These are phyloP conservation scores for Aspergillus caelatus DNA, from an alignment of 2,329 filamentous ascomycete genomes.

Conservation along the genomic window DNA sequence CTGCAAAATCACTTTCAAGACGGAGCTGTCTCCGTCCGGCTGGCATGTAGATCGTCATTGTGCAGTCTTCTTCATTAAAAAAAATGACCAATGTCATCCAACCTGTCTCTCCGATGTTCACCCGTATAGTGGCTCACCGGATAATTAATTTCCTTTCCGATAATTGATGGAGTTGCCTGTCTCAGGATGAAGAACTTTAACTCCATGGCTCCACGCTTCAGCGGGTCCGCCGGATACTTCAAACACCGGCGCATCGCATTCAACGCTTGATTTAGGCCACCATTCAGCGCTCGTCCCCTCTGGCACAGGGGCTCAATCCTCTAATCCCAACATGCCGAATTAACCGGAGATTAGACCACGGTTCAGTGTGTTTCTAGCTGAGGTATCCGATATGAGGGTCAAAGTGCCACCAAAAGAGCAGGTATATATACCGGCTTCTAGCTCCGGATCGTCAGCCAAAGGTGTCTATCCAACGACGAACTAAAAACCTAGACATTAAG, in stretches of 20 bases:
- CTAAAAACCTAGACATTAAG: not conserved
- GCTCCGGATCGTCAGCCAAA: not conserved
- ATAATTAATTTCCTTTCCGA: conserved; percentile 3
- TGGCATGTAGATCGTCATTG: not conserved
- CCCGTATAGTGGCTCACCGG: conserved; percentile 1
- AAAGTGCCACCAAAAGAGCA: not conserved
- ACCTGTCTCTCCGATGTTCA: not conserved
- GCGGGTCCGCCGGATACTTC: not conserved
- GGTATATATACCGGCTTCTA: conserved; percentile 4
- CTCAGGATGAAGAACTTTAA: conserved; percentile 11
- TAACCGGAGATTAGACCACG: conserved; percentile 1
- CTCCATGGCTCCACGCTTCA: not conserved
- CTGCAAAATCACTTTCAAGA: not conserved
- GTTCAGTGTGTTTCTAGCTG: conserved; percentile 6
- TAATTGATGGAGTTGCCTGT: conserved; percentile 5
- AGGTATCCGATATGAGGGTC: not conserved
- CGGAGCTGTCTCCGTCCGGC: not conserved
- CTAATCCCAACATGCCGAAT: not conserved
- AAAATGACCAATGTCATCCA: conserved; percentile 5
- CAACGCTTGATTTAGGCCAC: conserved; percentile 9
- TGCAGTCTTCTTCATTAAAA: not conserved
- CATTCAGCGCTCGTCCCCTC: conserved; percentile 8
- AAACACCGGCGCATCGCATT: not conserved
- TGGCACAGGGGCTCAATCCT: not conserved
- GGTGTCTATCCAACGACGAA: not conserved